Base-by-base conservation (phyloP, 2,329 filamentous ascomycete species). In the Diaporthe eres region DNA sequence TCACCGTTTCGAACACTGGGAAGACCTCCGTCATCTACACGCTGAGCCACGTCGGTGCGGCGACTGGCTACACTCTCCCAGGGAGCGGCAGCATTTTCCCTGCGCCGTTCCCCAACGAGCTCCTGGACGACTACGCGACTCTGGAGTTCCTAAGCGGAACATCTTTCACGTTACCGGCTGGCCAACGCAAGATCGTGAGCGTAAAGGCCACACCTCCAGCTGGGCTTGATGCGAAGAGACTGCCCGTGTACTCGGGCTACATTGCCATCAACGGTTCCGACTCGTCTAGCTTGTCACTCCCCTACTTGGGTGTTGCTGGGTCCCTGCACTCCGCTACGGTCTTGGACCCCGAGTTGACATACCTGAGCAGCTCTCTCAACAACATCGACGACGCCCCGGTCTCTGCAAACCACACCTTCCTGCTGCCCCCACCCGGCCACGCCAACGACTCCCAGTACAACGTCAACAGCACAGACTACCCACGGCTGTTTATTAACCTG, bases 1-100 rank as follows among this genome's bases (percentile, higher is more conserved):
- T 93, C 80, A 87, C 85, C 53, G 85, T 93, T 78, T 86, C 82
- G 79, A 93, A 93, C 84, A 84, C 85, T 7, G 89, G 88, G 61
- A 82, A 82, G 22, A 83, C 85, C 34, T 81, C 85, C 0, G 81
- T 91, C 68, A 88, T 87, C 8, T 92, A 91, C 82, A 84, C 85
- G 10, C 82, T 93, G 15, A 85, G 85, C 37, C 85, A 91, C 76
- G 81, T 87, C 9, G 86, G 87, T 3, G 87, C 90, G 17, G 82
- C 86, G 17, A 90, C 90, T 3, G 87, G 87, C 72, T 92, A 91
- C 81, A 89, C 90, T 0, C 87, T 87, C 78, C 82, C 85, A 2
- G 79, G 79, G 37, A 78, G 80, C 2, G 79, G 76, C 47, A 79
- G 79, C 39, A 84, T 84, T 57, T 83, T 82, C 61, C 85, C 88